Percentiles rank a stretch among this genome's conserved stretches.
These are phyloP conservation scores for Boletus rubescentipes DNA, from an alignment of 768 basidiomycete species.

Conservation along the genomic window DNA sequence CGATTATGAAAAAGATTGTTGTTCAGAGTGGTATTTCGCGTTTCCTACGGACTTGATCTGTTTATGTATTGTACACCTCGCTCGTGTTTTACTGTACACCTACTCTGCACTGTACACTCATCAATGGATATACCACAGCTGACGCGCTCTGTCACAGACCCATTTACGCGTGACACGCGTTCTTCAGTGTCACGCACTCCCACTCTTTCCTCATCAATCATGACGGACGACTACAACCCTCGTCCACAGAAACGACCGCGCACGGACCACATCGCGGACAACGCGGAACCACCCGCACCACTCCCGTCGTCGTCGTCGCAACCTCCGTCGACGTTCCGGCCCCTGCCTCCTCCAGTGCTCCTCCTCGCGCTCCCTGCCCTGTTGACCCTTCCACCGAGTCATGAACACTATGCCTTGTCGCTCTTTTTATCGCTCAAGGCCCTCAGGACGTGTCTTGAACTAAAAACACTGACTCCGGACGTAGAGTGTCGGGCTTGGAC, in stretches of 20 bases:
- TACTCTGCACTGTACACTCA: too few species aligned
- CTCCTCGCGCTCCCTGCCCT: conserved; percentile 62
- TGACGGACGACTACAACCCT: conserved; percentile 30
- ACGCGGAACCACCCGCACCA: background rate
- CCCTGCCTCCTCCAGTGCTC: conserved; percentile 45
- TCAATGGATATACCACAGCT: background rate
- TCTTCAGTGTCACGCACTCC: conserved; percentile 11
- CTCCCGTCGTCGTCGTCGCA: background rate
- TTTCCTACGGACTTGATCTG: conserved; percentile 52
- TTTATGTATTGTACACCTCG: background rate
- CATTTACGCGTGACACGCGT: conserved; percentile 30
- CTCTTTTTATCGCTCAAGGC: conserved; percentile 57
- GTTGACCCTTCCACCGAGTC: conserved; percentile 63
- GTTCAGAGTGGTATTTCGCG: conserved; percentile 75
- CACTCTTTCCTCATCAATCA: conserved; percentile 2
- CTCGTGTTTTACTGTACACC: too few species aligned
- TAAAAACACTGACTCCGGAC: conserved; percentile 51
- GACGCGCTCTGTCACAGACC: conserved; percentile 32
- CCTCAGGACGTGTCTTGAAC: conserved; percentile 51
- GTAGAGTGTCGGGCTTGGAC: conserved; percentile 74
- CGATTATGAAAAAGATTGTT: conserved; percentile 88
- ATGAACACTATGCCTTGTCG: conserved; percentile 52
- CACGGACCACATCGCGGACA: conserved; percentile 5
- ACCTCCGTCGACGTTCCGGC: conserved; percentile 20
- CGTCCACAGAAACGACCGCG: conserved; percentile 39